phyloP scores from a whole-genome alignment of 768 basidiomycete species.

The Boletus subparvulus region DNA sequence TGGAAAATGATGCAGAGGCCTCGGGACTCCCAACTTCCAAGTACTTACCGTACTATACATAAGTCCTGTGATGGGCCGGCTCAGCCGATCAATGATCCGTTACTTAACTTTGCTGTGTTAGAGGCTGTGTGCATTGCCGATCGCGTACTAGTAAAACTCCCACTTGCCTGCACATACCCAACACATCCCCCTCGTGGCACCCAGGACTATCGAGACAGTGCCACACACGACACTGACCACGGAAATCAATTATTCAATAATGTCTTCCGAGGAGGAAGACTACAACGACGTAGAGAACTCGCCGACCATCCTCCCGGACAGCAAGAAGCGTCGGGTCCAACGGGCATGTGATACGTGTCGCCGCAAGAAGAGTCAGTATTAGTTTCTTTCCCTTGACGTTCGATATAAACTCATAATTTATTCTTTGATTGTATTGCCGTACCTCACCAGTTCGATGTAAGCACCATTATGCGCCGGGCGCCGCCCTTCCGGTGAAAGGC shows the following conservation, averaged over 20 bases:
- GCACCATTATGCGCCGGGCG: slow-evolving; percentile 2
- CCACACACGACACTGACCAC: neutral
- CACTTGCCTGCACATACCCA: neutral
- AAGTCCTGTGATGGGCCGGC: too few relatives aligned
- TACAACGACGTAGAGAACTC: slow-evolving; percentile 44
- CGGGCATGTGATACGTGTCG: slow-evolving; percentile 82
- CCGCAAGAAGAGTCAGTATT: slow-evolving; percentile 71
- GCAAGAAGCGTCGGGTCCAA: slow-evolving; percentile 72
- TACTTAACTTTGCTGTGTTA: too few relatives aligned
- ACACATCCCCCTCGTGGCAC: neutral
- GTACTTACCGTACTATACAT: too few relatives aligned
- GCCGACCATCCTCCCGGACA: slow-evolving; percentile 12
- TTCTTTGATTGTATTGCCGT: neutral
- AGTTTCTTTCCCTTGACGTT: neutral
- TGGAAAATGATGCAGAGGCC: too few relatives aligned
- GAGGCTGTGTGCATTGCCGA: too few relatives aligned
- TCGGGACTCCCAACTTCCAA: too few relatives aligned
- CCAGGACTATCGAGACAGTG: neutral
- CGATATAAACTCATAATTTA: neutral
- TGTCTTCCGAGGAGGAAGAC: slow-evolving; percentile 67
- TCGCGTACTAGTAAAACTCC: neutral
- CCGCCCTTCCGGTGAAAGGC: neutral
- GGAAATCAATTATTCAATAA: neutral
- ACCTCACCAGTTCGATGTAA: slow-evolving; percentile 25
- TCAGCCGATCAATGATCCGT: too few relatives aligned